phyloP scores from a whole-genome alignment of 805 yeast genomes.

The Nakazawaea molendinolei region DNA sequence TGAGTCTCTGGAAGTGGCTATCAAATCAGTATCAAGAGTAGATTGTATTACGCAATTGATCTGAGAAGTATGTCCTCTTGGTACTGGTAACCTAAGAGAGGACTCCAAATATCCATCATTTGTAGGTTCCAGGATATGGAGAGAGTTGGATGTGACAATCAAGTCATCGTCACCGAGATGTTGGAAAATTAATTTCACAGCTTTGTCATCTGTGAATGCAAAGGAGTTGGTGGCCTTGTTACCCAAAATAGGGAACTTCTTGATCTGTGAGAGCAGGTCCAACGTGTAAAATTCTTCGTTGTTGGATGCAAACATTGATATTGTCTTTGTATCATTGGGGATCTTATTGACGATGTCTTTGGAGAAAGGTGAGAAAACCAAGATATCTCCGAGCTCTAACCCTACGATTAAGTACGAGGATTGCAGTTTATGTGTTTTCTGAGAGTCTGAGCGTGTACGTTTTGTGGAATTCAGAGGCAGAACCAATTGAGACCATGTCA shows the following conservation, averaged over 20 bases:
- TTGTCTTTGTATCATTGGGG: slow-evolving; percentile 22
- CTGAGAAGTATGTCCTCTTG: slow-evolving; percentile 26
- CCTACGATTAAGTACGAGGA: slow-evolving; percentile 25
- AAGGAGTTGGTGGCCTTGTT: slow-evolving; percentile 16
- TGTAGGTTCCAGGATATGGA: slow-evolving; percentile 25
- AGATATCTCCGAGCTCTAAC: slow-evolving; percentile 30
- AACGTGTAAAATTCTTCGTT: slow-evolving; percentile 23
- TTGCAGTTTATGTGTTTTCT: slow-evolving; percentile 3
- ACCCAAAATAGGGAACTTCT: slow-evolving; percentile 19
- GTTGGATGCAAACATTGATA: slow-evolving; percentile 20
- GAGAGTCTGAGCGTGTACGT: slow-evolving; percentile 21
- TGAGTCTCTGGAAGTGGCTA: slow-evolving; percentile 27
- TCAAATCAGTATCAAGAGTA: slow-evolving; percentile 22
- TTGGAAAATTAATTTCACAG: slow-evolving; percentile 18
- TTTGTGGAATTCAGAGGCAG: not conserved
- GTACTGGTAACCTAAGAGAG: slow-evolving; percentile 26
- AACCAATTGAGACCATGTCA: slow-evolving; percentile 29
- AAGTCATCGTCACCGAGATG: slow-evolving; percentile 21
- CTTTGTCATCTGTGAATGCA: slow-evolving; percentile 15
- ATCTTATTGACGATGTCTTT: slow-evolving; percentile 32
- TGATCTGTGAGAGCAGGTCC: slow-evolving; percentile 20
- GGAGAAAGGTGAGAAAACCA: slow-evolving; percentile 36
- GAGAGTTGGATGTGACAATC: slow-evolving; percentile 21
- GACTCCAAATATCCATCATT: slow-evolving; percentile 18
- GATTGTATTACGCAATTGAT: slow-evolving; percentile 30